phyloP scores from a whole-genome alignment of 768 basidiomycete species.

The Imleria badia region DNA sequence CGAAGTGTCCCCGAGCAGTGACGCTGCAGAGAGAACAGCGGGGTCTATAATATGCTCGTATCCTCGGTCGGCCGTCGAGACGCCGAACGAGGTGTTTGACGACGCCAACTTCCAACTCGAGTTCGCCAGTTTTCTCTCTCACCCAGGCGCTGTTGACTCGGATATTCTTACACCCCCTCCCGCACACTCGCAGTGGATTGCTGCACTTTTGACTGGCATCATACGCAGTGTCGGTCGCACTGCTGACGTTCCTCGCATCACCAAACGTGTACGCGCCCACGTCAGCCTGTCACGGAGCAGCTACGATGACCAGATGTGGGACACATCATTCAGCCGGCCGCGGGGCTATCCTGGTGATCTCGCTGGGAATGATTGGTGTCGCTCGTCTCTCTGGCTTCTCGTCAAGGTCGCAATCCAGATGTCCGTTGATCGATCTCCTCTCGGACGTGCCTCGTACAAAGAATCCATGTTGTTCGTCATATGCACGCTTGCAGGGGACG shows the following conservation, averaged over 20 bases:
- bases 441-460: constrained; percentile 38
- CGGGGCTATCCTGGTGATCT: too few species aligned
- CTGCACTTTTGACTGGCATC: too few species aligned
- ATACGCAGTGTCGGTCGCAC: too few species aligned
- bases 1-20: too few species aligned
- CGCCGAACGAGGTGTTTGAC: background rate
- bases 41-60: background rate
- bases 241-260: constrained; percentile 9
- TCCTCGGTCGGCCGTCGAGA: background rate
- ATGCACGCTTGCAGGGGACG: constrained; percentile 22
- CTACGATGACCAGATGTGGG: too few species aligned
- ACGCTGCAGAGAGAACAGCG: background rate
- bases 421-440: constrained; percentile 8
- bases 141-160: background rate
- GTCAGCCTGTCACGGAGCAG: too few species aligned
- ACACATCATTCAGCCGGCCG: too few species aligned
- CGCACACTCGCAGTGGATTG: too few species aligned
- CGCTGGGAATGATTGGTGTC: too few species aligned
- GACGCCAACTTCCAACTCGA: background rate
- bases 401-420: constrained; percentile 32
- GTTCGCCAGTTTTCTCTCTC: background rate
- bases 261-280: constrained; percentile 23
- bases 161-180: too few species aligned
- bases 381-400: constrained; percentile 35
- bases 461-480: constrained; percentile 45